Evolutionary conservation across 2,329 filamentous ascomycete genomes (phyloP).

Genomic region (Colletotrichum falcatum): DNA sequence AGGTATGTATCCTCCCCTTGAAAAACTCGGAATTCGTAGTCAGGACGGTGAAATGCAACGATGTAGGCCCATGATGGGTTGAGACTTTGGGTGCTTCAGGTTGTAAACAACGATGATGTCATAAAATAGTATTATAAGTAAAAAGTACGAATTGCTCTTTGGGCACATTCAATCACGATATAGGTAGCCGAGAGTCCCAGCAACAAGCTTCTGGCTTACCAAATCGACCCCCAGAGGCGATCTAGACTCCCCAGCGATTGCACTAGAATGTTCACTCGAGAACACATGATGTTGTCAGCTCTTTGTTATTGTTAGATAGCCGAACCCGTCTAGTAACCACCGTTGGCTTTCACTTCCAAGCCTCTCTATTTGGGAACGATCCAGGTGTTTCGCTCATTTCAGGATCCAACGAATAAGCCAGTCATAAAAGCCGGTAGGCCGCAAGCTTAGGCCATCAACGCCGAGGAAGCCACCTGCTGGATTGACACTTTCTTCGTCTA

Average conservation of each 20-base stretch:
- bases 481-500: not conserved
- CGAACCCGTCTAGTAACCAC: too few relatives aligned
- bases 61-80: not conserved
- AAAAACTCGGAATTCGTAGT: not conserved
- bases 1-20: not conserved
- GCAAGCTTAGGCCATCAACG: not conserved
- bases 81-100: not conserved
- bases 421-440: not conserved
- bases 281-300: not conserved
- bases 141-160: too few relatives aligned
- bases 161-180: too few relatives aligned
- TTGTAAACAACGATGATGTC: slow-evolving; percentile 21
- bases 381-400: not conserved
- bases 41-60: not conserved
- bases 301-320: not conserved
- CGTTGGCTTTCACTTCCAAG: not conserved
- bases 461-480: not conserved
- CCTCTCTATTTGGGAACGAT: not conserved
- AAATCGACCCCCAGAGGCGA: not conserved
- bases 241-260: not conserved
- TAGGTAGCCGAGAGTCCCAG: not conserved
- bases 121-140: too few relatives aligned
- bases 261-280: not conserved
- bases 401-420: not conserved
- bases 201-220: not conserved